phyloP scores from a whole-genome alignment of 2,329 filamentous ascomycete species.

The Sporothrix brasiliensis region DNA sequence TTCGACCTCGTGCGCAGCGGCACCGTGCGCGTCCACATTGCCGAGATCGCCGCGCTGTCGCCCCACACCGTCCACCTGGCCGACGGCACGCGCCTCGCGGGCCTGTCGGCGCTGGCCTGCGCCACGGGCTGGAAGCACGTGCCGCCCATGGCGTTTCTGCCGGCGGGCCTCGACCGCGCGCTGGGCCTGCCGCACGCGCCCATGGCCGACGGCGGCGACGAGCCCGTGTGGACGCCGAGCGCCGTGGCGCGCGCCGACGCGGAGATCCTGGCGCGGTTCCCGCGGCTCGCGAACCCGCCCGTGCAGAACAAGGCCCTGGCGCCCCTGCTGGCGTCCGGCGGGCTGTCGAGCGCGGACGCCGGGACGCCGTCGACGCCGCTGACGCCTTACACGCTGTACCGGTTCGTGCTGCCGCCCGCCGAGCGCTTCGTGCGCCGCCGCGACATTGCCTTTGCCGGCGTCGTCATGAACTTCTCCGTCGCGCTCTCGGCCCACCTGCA shows the following conservation, averaged over 20 bases:
- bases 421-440: slow-evolving; percentile 44
- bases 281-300: slow-evolving; percentile 56
- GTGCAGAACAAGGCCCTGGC: slow-evolving; percentile 51
- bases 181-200: slow-evolving; percentile 53
- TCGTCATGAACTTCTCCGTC: slow-evolving; percentile 50
- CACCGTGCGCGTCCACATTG: slow-evolving; percentile 56
- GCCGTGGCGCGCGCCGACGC: slow-evolving; percentile 52
- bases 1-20: slow-evolving; percentile 59
- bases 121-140: slow-evolving; percentile 62
- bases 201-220: slow-evolving; percentile 39
- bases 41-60: slow-evolving; percentile 54
- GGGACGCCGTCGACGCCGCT: slow-evolving; percentile 39
- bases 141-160: slow-evolving; percentile 57
- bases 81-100: slow-evolving; percentile 52
- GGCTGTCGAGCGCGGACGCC: slow-evolving; percentile 42
- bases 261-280: slow-evolving; percentile 58
- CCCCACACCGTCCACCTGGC: slow-evolving; percentile 54
- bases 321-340: slow-evolving; percentile 48
- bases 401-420: slow-evolving; percentile 51
- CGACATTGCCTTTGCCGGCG: slow-evolving; percentile 53
- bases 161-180: slow-evolving; percentile 50
- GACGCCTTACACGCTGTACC: slow-evolving; percentile 51
- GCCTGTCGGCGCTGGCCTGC: slow-evolving; percentile 53
- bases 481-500: slow-evolving; percentile 51
- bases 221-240: slow-evolving; percentile 44